Evolutionary conservation across 768 basidiomycete genomes (phyloP), one percentile per base, ranked within the genome.

Genomic region (Russula sp.): DNA sequence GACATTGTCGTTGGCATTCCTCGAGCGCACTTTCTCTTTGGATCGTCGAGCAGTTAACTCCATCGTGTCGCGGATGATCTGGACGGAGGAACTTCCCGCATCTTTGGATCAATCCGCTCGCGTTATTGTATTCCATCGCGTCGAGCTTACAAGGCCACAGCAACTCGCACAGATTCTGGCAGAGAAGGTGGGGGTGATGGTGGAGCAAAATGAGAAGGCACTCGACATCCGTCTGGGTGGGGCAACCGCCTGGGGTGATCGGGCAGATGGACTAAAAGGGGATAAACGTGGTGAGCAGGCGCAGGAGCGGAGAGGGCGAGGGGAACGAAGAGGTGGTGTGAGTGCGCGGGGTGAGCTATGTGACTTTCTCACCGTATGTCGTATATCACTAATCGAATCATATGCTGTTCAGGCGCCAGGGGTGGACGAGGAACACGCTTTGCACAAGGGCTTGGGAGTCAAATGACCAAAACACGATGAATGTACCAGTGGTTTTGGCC

Each of bases 41-140:
- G 82, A 95, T 4, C 74, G 87, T 52, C 83, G 88, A 45, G 77
- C 86, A 5, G 92, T 98, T 5, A 93, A 88, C 8, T 93, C 93
- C 13, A 85, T 97, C 66, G 90, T 98, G 43, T 95, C 92, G 32
- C 92, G 94, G 75, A 98, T 99, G 97, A 97, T 98, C 68, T 98
- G 95, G 93, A 93, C 82, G 69, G 97, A 98, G 69, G 94, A 98
- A 70, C 78, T 99, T 11, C 80, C 88, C 1, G 97, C 96, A 3
- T 95, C 94, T 16, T 79, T 98, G 58, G 97, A 98, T 72, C 93
- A 91, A 71, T 87, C 91, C 18, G 86, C 86, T 25, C 88, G 86
- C 41, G 93, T 96, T 46, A 82, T 99, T 59, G 86, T 96, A 49
- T 94, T 98, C 79, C 93, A 98, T 71, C 86, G 93, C 59, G 83